Percentiles rank a stretch among this genome's conserved stretches.
These are phyloP conservation scores for Aspergillus amoenus DNA, from an alignment of 2,329 filamentous ascomycete genomes.

Conservation along the genomic window DNA sequence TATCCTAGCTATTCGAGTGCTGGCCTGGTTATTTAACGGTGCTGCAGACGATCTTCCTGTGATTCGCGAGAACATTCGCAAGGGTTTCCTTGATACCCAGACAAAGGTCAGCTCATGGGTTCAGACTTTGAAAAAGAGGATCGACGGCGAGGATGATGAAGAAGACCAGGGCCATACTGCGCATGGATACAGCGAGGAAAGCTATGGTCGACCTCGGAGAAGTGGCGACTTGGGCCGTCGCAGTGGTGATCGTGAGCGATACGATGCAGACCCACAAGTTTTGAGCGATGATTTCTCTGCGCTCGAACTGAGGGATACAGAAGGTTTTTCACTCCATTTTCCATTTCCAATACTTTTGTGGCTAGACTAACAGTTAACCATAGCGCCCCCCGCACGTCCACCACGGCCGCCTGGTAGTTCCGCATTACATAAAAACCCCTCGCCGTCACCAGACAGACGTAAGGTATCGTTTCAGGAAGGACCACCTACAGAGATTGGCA, in stretches of 20 bases:
- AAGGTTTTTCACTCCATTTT: conserved; percentile 43
- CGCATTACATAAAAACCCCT: conserved; percentile 73
- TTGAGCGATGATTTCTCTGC: conserved; percentile 83
- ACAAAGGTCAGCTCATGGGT: conserved; percentile 92
- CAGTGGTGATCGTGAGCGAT: conserved; percentile 85
- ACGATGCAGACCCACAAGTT: conserved; percentile 91
- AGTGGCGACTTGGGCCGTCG: conserved; percentile 64
- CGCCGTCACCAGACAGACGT: conserved; percentile 52
- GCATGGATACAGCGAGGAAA: conserved; percentile 33
- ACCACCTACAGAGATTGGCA: conserved; percentile 76
- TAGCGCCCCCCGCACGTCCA: conserved; percentile 55
- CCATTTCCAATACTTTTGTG: neutral
- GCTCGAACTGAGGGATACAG: conserved; percentile 62
- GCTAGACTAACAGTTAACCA: neutral
- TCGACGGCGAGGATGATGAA: conserved; percentile 82
- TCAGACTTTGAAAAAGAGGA: conserved; percentile 82
- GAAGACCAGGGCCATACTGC: conserved; percentile 51
- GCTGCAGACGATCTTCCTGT: conserved; percentile 79
- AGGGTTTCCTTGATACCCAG: conserved; percentile 94
- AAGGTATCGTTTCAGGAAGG: conserved; percentile 61
- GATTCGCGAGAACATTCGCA: conserved; percentile 87
- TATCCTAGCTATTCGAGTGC: neutral
- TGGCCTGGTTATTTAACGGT: conserved; percentile 9
- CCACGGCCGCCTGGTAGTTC: conserved; percentile 72
- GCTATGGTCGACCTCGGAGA: conserved; percentile 53